A percentile compares a stretch with the other conserved stretches of the same genome.
Evolutionary conservation across 1,284 basidiomycete species (phyloP).

Genomic region (Cryptococcus amylolentus): DNA sequence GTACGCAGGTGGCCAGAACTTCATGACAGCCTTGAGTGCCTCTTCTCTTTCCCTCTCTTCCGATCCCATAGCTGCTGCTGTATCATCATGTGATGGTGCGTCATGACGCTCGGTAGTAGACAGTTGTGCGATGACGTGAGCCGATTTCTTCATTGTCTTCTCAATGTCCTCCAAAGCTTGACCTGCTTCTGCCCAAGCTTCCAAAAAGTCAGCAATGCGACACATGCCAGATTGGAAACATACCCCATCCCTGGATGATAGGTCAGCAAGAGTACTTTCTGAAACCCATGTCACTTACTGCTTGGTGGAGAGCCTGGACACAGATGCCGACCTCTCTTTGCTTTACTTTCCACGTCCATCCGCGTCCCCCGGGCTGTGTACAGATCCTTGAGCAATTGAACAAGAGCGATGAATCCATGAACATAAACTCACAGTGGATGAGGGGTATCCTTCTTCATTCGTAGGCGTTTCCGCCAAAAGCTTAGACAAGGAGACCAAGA

Average conservation of each 20-base stretch:
- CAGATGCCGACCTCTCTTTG: conserved; percentile 26
- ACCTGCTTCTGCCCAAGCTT: conserved; percentile 29
- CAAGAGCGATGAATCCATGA: too few relatives aligned
- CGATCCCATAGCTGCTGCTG: not conserved
- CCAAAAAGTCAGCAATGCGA: too few relatives aligned
- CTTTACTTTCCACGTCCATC: conserved; percentile 41
- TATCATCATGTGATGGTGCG: not conserved
- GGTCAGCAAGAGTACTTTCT: not conserved
- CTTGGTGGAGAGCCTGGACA: conserved; percentile 32
- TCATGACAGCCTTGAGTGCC: conserved; percentile 5
- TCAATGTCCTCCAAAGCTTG: conserved; percentile 20
- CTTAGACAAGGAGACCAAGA: conserved; percentile 25
- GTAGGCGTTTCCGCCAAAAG: conserved; percentile 34
- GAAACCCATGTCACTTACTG: too few relatives aligned
- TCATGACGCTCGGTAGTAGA: too few relatives aligned
- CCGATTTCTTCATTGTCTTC: conserved; percentile 25
- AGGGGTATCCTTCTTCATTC: conserved; percentile 40
- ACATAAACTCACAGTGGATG: conserved; percentile 31
- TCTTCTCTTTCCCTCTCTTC: not conserved
- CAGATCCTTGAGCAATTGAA: not conserved
- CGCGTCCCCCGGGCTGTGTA: conserved; percentile 28
- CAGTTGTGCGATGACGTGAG: conserved; percentile 20
- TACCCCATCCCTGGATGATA: conserved; percentile 21
- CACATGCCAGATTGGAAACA: conserved; percentile 1
- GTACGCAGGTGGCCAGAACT: conserved; percentile 12